Evolutionary conservation across 768 basidiomycete genomes (phyloP).

Genomic region (Lentinus tigrinus): DNA sequence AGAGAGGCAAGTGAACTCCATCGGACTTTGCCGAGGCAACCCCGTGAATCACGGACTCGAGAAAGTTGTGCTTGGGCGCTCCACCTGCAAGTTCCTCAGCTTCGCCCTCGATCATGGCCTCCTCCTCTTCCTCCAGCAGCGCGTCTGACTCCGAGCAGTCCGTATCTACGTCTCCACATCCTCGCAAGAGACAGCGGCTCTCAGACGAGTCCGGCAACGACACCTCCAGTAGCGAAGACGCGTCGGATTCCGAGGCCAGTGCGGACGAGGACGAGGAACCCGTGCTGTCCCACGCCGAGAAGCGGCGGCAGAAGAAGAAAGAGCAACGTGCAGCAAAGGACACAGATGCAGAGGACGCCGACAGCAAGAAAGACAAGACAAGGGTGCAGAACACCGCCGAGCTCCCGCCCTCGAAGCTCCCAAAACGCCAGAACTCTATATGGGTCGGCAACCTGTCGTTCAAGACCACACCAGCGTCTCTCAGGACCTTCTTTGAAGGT

Average conservation of each 20-base stretch:
- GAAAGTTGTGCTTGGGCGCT: neutral
- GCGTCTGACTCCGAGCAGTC: constrained; percentile 17
- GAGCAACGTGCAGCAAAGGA: constrained; percentile 35
- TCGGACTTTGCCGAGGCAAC: too few relatives aligned
- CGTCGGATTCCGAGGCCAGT: constrained; percentile 22
- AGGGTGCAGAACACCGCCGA: constrained; percentile 28
- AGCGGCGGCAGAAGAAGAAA: constrained; percentile 58
- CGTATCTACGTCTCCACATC: constrained; percentile 4
- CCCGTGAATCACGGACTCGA: neutral
- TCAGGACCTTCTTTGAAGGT: constrained; percentile 68
- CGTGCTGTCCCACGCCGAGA: constrained; percentile 76
- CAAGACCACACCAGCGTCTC: constrained; percentile 77
- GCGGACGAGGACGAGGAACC: constrained; percentile 30
- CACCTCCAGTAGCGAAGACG: neutral
- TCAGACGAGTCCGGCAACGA: constrained; percentile 4
- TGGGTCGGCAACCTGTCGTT: constrained; percentile 97
- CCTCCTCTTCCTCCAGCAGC: constrained; percentile 16
- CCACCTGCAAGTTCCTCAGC: neutral
- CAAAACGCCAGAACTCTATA: constrained; percentile 78
- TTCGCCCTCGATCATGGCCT: neutral
- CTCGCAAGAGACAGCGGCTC: constrained; percentile 17
- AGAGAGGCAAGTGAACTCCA: too few relatives aligned
- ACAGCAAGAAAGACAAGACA: constrained; percentile 44
- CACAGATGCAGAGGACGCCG: constrained; percentile 25
- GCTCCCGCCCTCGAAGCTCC: constrained; percentile 28